A percentile compares a stretch with the other conserved stretches of the same genome.
Conservation (phyloP, 2,329 filamentous ascomycete genomes). For the Talaromyces sp. region DNA sequence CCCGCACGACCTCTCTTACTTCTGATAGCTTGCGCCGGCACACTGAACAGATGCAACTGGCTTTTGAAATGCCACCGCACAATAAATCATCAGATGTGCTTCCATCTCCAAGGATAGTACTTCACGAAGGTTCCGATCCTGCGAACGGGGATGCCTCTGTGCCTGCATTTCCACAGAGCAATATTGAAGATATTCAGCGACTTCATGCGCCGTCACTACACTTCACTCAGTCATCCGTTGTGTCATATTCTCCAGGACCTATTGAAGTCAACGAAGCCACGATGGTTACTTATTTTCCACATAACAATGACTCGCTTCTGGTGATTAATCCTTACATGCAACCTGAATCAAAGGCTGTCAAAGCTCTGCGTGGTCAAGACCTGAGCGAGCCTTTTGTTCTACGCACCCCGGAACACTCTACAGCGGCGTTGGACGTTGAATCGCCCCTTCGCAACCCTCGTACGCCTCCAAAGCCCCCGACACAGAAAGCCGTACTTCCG, state of each 20-base stretch:
- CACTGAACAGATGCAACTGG: slow-evolving; percentile 28
- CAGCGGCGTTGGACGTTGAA: slow-evolving; percentile 39
- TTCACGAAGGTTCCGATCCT: slow-evolving; percentile 17
- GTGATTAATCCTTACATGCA: slow-evolving; percentile 55
- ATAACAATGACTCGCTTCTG: slow-evolving; percentile 62
- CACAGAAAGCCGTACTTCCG: slow-evolving; percentile 54
- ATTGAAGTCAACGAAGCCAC: slow-evolving; percentile 61
- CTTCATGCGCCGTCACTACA: slow-evolving; percentile 48
- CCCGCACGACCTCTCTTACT: slow-evolving; percentile 44
- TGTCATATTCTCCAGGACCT: slow-evolving; percentile 49
- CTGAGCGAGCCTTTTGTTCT: slow-evolving; percentile 20
- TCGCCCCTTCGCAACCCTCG: slow-evolving; percentile 60
- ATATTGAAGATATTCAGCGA: slow-evolving; percentile 37
- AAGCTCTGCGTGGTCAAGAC: slow-evolving; percentile 24
- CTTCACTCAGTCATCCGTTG: slow-evolving; percentile 47
- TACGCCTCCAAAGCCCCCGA: slow-evolving; percentile 55
- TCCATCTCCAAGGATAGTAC: slow-evolving; percentile 24
- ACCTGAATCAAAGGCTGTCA: slow-evolving; percentile 30
- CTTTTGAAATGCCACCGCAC: slow-evolving; percentile 23
- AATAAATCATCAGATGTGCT: slow-evolving; percentile 23
- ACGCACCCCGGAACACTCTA: slow-evolving; percentile 27
- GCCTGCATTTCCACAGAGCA: slow-evolving; percentile 36
- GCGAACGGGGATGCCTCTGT: slow-evolving; percentile 29
- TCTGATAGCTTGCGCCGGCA: slow-evolving; percentile 41
- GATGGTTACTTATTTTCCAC: slow-evolving; percentile 59